phyloP scores from a whole-genome alignment of 2,329 filamentous ascomycete genomes.

The Xylaria sp. region DNA sequence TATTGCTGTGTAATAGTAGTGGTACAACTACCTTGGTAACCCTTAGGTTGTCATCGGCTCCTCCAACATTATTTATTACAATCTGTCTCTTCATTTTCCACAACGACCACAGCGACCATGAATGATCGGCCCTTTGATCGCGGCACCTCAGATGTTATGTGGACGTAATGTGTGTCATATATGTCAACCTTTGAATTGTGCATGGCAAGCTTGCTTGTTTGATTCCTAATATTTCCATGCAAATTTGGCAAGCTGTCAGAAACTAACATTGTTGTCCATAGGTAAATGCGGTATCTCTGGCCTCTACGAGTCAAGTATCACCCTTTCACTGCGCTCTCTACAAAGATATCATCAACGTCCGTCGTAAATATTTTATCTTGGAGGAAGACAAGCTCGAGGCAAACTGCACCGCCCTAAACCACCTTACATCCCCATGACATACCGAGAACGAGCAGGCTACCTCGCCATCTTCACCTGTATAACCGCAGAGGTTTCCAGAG shows the following conservation, averaged over 20 bases:
- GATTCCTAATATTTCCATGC: neutral
- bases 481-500: conserved; percentile 99
- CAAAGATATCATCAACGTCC: conserved; percentile 86
- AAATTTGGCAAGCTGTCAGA: neutral
- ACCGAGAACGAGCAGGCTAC: conserved; percentile 94
- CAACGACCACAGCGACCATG: conserved; percentile 73
- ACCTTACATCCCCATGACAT: conserved; percentile 93
- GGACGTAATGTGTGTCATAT: conserved; percentile 91
- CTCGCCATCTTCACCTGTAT: conserved; percentile 97
- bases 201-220: neutral
- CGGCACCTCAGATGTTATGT: conserved; percentile 81
- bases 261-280: conserved; percentile 16
- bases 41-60: neutral
- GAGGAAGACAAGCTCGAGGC: conserved; percentile 96
- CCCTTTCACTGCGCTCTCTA: conserved; percentile 85
- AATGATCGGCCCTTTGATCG: conserved; percentile 92
- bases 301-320: conserved; percentile 96
- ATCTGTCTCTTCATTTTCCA: conserved; percentile 43
- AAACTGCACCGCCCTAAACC: conserved; percentile 90
- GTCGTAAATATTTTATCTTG: conserved; percentile 93
- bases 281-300: conserved; percentile 89
- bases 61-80: conserved; percentile 7
- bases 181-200: conserved; percentile 84
- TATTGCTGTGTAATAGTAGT: too few species aligned
- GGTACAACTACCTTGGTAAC: too few species aligned